Conservation (phyloP, 2,329 filamentous ascomycete genomes). For the Neoarthrinium moseri region DNA sequence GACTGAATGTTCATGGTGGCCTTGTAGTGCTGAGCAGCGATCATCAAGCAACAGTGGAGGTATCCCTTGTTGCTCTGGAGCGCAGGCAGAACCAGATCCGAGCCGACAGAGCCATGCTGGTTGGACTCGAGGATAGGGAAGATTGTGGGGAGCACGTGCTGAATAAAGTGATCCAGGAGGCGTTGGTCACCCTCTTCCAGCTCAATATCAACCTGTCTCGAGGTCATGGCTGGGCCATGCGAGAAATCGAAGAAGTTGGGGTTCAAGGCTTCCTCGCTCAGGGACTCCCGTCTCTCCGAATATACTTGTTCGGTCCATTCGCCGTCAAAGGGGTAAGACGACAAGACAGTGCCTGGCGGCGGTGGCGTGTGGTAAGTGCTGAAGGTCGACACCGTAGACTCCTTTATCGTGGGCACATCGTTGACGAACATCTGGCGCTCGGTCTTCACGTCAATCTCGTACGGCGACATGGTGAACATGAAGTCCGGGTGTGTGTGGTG, state of each 20-base stretch:
- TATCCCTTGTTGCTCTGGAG: conserved; percentile 91
- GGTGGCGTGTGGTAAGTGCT: conserved; percentile 85
- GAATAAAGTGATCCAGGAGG: conserved; percentile 86
- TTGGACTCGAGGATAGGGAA: conserved; percentile 92
- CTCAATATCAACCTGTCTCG: conserved; percentile 71
- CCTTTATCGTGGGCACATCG: conserved; percentile 78
- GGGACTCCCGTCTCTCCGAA: conserved; percentile 66
- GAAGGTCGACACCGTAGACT: conserved; percentile 89
- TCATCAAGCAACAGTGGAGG: conserved; percentile 92
- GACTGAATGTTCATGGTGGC: conserved; percentile 64
- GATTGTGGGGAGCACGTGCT: conserved; percentile 81
- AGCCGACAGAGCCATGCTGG: conserved; percentile 77
- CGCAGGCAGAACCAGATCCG: conserved; percentile 81
- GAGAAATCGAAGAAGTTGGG: conserved; percentile 83
- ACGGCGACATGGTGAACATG: conserved; percentile 65
- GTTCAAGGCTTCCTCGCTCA: conserved; percentile 64
- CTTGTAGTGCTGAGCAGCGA: conserved; percentile 90
- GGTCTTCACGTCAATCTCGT: conserved; percentile 94
- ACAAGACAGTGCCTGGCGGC: conserved; percentile 64
- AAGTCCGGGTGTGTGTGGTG: conserved; percentile 55
- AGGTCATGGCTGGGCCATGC: conserved; percentile 61
- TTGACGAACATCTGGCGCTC: conserved; percentile 93
- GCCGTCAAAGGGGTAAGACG: conserved; percentile 57
- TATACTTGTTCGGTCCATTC: conserved; percentile 74
- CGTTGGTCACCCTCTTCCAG: conserved; percentile 86